A percentile compares a stretch with the other conserved stretches of the same genome.
phyloP scores from a whole-genome alignment of 164 flowering plant genomes.

The Nelumbo lutea region DNA sequence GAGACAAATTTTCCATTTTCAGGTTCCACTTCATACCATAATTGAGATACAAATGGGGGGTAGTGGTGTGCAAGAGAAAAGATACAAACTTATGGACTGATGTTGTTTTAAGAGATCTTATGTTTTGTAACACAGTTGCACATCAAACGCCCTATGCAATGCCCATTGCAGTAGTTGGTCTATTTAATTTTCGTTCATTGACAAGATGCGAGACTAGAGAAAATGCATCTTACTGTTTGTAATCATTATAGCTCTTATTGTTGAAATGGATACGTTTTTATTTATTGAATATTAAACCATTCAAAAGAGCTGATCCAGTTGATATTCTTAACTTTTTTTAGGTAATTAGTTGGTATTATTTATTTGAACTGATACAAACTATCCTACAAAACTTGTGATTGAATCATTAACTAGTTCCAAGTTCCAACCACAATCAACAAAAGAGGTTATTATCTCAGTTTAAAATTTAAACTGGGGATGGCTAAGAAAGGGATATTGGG shows the following conservation, averaged over 20 bases:
- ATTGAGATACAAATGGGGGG: constrained; percentile 99
- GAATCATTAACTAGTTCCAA: no score
- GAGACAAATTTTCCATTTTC: constrained; percentile 15
- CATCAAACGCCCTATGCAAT: background rate
- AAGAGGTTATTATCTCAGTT: no score
- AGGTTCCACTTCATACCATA: constrained; percentile 96
- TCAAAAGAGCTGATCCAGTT: no score
- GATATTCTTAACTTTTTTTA: no score
- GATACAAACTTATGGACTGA: constrained; percentile 97
- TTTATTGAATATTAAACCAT: no score
- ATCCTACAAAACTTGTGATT: no score
- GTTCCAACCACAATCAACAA: no score
- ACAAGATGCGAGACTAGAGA: background rate
- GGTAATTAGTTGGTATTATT: no score
- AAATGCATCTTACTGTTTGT: background rate
- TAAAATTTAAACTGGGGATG: no score
- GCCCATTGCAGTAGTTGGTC: background rate
- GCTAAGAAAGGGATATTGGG: no score
- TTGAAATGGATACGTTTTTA: no score
- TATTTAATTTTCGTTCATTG: background rate
- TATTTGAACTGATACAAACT: no score
- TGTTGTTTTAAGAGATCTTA: background rate
- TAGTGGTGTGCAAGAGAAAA: constrained; percentile 88
- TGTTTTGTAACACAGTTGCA: background rate
- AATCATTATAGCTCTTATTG: background rate